Base-by-base conservation (phyloP, 1,284 basidiomycete species). In the Apiotrichum veenhuisii region DNA sequence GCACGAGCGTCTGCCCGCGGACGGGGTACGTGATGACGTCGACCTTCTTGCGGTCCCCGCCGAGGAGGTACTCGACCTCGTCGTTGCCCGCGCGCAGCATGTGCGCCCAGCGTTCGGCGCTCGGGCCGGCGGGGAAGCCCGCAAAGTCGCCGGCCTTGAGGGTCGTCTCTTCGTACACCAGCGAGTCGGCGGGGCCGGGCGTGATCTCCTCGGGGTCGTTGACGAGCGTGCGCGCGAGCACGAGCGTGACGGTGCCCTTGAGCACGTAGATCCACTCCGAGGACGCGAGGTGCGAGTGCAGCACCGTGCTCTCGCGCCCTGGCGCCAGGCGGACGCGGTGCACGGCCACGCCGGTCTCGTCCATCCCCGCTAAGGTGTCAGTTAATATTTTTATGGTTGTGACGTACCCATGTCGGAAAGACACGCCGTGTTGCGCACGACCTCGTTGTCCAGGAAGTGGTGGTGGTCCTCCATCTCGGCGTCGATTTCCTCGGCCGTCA, bases 261-360 rank as follows among this genome's bases (percentile, higher is more conserved):
- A 65, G 60, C 20, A 69, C 52, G 59, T 69, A 69, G 15, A 69
- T 18, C 67, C 67, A 69, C 59, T 69, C 67, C 12, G 52, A 44
- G 40, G 62, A 58, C 22, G 55, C 27, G 7, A 65, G 56, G 55
- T 69, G 67, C 42, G 64, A 60, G 57, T 69, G 67, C 15, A 65
- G 62, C 14, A 67, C 59, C 15, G 63, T 65, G n/a, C 59, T 63
- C 55, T 66, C 60, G 12, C 52, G 52, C 22, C 63, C 40, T 1
- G 67, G 57, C 14, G 50, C 51, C 23, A 69, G 55, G n/a, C 45
- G 25, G 22, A 65, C 62, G 43, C 58, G 56, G 60, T 67, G 66
- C n/a, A 69, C 54, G 8, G 62, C 67, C 20, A 69, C 34, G 17
- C 56, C 59, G 5, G 42, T 40, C 26, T 47, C 44, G 17, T 23